A percentile compares a stretch with the other conserved stretches of the same genome.
phyloP scores from a whole-genome alignment of 2,329 filamentous ascomycete species.

The Claviceps fusiformis region DNA sequence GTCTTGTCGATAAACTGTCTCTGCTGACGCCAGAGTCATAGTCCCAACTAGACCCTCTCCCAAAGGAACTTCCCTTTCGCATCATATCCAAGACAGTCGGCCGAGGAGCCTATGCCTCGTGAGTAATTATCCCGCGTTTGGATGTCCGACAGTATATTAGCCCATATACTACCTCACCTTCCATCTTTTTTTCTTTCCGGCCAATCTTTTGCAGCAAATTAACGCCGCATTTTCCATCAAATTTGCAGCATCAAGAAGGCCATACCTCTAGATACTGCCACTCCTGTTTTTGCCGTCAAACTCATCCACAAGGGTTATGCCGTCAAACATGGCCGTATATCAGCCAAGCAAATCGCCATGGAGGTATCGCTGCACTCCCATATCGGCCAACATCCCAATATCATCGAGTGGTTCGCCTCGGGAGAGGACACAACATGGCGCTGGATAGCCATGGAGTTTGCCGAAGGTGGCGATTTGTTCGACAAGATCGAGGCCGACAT shows the following conservation, averaged over 20 bases:
- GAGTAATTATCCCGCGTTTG: constrained; percentile 16
- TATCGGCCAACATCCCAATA: constrained; percentile 78
- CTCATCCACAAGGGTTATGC: constrained; percentile 98
- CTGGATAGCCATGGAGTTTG: constrained; percentile 98
- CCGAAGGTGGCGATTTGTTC: constrained; percentile 89
- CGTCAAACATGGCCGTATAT: constrained; percentile 74
- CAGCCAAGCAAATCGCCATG: constrained; percentile 77
- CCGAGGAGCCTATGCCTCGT: constrained; percentile 95
- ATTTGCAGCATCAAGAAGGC: constrained; percentile 76
- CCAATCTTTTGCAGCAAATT: constrained; percentile 3
- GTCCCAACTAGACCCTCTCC: constrained; percentile 82
- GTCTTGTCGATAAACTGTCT: constrained; percentile 15
- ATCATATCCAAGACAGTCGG: constrained; percentile 95
- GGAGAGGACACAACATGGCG: constrained; percentile 80
- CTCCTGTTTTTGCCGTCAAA: constrained; percentile 88
- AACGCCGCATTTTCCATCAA: background rate
- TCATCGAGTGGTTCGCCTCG: constrained; percentile 82
- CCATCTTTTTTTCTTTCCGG: background rate
- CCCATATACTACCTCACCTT: background rate
- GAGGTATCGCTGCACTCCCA: constrained; percentile 84
- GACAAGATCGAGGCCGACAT: constrained; percentile 99
- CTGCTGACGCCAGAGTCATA: constrained; percentile 20
- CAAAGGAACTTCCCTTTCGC: constrained; percentile 75
- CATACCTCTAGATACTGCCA: constrained; percentile 52
- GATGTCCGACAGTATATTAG: too few species aligned